Evolutionary conservation across 2,329 filamentous ascomycete genomes (phyloP), one percentile per base, ranked within the genome.

Genomic region (Cadophora luteo-olivacea): DNA sequence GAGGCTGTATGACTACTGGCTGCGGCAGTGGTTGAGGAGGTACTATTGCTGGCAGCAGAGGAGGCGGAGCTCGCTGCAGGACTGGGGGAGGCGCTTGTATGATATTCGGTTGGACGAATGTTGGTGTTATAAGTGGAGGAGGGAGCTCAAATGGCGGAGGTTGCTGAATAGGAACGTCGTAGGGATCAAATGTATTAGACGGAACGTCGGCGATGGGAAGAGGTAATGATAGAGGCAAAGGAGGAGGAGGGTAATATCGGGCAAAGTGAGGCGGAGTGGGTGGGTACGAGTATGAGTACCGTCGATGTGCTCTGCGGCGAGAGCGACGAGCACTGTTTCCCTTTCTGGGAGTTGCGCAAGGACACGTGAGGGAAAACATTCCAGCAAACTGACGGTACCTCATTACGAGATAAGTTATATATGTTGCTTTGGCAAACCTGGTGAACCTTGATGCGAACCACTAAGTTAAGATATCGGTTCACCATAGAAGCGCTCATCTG

Each of bases 301-400:
- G 29, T 51, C 41, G 45, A 48, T 29, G 41, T 32, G 41, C 24
- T 48, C 25, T 41, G 19, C 25, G 41, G 19, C 25, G 60, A 62
- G 45, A 41, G 25, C 60, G 60, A 12, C 41, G 45, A 32, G 41
- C 4, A 25, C 6, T 55, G 51, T 32, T 49, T 7, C 22, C 33
- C 14, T 62, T 49, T n/a, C 41, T 32, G 24, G 33, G 60, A 33
- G 60, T 49, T 9, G 24, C 41, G 60, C 38, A 62, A 14, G 60
- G 60, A 32, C 60, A 62, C 8, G 45, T 62, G 60, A 32, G 41
- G 25, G 16, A 62, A 41, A 49, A 51, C 25, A 48, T 62, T 49
- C 25, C 25, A 48, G 38, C 11, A n/a, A n/a, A 22, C 2, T 33
- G 41, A 6, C 41, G 16, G 9, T 11, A n/a, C 38, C 19, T 60